Evolutionary conservation across 208 protist genomes (phyloP), one percentile per base, ranked within the genome.

Genomic region (Leishmania turanica): DNA sequence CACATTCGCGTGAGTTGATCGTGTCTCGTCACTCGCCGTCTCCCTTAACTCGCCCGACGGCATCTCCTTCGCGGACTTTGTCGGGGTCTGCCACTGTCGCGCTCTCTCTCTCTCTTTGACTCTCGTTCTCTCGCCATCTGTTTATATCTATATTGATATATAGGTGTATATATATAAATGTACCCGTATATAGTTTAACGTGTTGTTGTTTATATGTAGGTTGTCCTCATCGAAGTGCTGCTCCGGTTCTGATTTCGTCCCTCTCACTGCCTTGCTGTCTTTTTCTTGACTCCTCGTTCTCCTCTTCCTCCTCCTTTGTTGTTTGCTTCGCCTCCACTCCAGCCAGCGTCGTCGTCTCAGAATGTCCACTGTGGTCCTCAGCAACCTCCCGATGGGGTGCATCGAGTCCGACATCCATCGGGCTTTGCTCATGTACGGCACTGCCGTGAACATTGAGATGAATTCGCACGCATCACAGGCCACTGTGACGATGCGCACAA

Each of bases 361-460:
- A 58, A 93, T 93, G 85, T 87, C 89, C 7, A 92, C 87, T 1
- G 82, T 96, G 42, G 81, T 95, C 45, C 79, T 97, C 65, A 88
- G 88, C 68, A 93, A 94, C 73, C 81, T 97, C 45, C 94, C 94
- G 47, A 79, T 85, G 45, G 83, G 87, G 47, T 96, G 92, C 84
- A 79, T 89, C 66, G 92, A 97, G 77, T 85, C 87, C 21, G 92
- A 96, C 54, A 90, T 97, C 60, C 89, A 89, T 60, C 92, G 92
- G 45, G 92, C 90, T 0, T 83, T 97, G n/a, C 88, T 94, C 45
- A 88, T 90, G 58, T 97, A 95, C 78, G 94, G 94, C 69, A 95
- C 85, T 0, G 90, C 91, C 3, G 78, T 93, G 3, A 83, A 86
- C 53, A 88, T 93, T 21, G 80, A 88, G 31, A 84, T 96, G 83